Evolutionary conservation across 495 filamentous ascomycete species (phyloP).

Genomic region (Diplogelasinospora grovesii): DNA sequence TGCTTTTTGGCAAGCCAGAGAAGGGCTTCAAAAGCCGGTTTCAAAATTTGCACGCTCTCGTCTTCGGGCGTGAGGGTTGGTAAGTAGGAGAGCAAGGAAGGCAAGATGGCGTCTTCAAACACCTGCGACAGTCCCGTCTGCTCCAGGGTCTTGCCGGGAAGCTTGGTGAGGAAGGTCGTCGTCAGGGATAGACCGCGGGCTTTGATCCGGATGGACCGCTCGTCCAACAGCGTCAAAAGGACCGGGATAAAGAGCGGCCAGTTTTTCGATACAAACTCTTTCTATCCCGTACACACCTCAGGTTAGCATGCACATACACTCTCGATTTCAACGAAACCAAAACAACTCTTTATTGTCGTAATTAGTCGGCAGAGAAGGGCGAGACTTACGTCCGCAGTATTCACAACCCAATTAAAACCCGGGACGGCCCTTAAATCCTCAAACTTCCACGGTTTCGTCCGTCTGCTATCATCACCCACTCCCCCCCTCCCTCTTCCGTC

Average conservation of each 20-base stretch:
- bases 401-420: slow-evolving; percentile 60
- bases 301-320: too few species aligned
- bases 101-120: slow-evolving; percentile 71
- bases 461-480: slow-evolving; percentile 41
- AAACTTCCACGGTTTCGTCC: slow-evolving; percentile 72
- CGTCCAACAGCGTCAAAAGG: slow-evolving; percentile 73
- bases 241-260: slow-evolving; percentile 85
- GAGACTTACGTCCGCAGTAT: slow-evolving; percentile 38
- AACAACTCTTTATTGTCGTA: too few species aligned
- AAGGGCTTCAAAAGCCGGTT: slow-evolving; percentile 60
- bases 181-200: slow-evolving; percentile 56
- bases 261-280: too few species aligned
- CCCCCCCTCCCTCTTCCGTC: slow-evolving; percentile 23
- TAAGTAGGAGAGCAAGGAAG: slow-evolving; percentile 63
- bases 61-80: slow-evolving; percentile 71
- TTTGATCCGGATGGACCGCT: slow-evolving; percentile 50
- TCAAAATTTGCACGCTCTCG: slow-evolving; percentile 60
- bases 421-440: slow-evolving; percentile 53
- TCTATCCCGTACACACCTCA: too few species aligned
- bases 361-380: not conserved
- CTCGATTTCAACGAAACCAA: too few species aligned
- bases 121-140: slow-evolving; percentile 72
- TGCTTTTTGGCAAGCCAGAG: slow-evolving; percentile 48
- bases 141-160: slow-evolving; percentile 49
- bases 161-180: slow-evolving; percentile 51